Conservation (phyloP, 192 early-diverging fungal species). For the Coemansia sp. region DNA sequence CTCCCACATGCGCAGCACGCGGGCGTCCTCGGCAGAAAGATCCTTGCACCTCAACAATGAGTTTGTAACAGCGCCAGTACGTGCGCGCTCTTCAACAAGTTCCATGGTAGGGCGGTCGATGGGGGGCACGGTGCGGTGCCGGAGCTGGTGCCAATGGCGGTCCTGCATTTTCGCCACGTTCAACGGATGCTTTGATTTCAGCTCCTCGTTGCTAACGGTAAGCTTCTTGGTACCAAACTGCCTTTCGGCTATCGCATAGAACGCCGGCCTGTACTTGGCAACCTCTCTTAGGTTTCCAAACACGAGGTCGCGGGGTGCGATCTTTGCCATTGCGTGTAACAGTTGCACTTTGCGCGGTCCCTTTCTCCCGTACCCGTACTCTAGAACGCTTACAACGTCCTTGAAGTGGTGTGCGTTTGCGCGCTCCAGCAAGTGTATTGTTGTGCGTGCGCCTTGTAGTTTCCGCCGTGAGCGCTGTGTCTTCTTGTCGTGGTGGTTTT, state of each 20-base stretch:
- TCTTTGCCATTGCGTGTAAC: conserved; percentile 30
- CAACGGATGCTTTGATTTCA: conserved; percentile 33
- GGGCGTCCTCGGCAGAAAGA: background rate
- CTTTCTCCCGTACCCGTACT: conserved; percentile 46
- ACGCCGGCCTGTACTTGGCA: conserved; percentile 35
- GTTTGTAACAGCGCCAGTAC: conserved; percentile 13
- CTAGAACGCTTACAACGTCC: conserved; percentile 43
- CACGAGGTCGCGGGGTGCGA: conserved; percentile 26
- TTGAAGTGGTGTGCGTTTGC: conserved; percentile 38
- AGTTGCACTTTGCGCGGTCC: conserved; percentile 36
- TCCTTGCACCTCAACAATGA: background rate
- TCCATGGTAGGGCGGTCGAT: conserved; percentile 30
- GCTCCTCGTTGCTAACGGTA: conserved; percentile 14
- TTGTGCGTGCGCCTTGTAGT: conserved; percentile 21
- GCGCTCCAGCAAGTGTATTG: conserved; percentile 31
- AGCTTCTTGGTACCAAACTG: conserved; percentile 26
- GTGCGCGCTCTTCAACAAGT: conserved; percentile 32
- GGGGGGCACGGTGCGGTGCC: conserved; percentile 24
- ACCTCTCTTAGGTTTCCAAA: conserved; percentile 37
- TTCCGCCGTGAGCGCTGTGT: conserved; percentile 15
- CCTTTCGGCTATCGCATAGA: conserved; percentile 41
- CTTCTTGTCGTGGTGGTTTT: conserved; percentile 22
- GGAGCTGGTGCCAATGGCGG: conserved; percentile 23
- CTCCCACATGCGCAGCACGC: conserved; percentile 26
- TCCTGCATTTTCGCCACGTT: conserved; percentile 51